Base-by-base conservation (phyloP, 352 stramenopile genomes). In the Pythium coloratum region DNA sequence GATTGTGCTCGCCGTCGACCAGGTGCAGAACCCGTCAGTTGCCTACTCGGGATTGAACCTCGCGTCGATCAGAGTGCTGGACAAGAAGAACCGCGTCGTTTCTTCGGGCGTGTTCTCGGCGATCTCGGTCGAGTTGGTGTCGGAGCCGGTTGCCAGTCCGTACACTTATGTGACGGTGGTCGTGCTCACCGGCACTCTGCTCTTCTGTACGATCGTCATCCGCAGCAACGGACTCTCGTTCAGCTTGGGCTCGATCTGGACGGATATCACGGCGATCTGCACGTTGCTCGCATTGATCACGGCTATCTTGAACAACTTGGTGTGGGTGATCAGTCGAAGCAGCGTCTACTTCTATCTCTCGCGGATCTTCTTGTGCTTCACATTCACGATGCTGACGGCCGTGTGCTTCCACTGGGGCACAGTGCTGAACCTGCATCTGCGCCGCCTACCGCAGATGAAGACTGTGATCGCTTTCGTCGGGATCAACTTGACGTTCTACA, bases 111-210 rank as follows among this genome's bases (percentile, higher is more conserved):
- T 70, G 0, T 87, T 92, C 59, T 93, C 83, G 33, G 79, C 83
- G 26, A 92, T 94, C 53, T 91, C 82, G 1, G 73, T 96, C 24
- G 84, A 92, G 57, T 64, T 91, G 20, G 67, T 84, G 28, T 80
- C 75, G 1, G 77, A 83, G 13, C 75, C 84, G 6, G 84, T 72
- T n/a, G 75, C 80, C 18, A 94, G 88, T 66, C 86, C 88, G 62
- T 96, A 96, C 76, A 96, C 92, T 55, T 96, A 94, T 73, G 86
- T 96, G 32, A 92, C 86, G 1, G 89, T 96, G 69, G 88, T 94
- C 38, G 78, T 96, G 20, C 73, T 96, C n/a, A 82, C 92, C 38
- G 81, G 86, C 7, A 90, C 84, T 33, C 72, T 96, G 34, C 67
- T 89, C 2, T 96, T 96, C 56, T 96, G 88, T 64, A 84, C 81